Evolutionary conservation across 2,329 filamentous ascomycete species (phyloP).

Genomic region (Trichoderma pleuroti): DNA sequence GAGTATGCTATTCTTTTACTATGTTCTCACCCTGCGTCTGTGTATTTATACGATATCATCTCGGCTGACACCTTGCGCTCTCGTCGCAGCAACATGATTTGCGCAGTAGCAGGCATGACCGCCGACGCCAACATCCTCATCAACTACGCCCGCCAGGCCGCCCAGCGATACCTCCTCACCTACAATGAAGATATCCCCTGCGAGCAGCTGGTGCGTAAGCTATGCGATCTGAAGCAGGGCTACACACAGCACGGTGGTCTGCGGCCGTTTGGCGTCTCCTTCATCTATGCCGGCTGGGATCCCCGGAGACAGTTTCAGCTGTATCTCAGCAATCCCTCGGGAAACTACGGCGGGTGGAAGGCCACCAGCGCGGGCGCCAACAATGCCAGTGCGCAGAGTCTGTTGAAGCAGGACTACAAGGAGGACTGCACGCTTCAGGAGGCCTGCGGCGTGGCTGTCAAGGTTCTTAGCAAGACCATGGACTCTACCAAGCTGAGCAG

Average conservation of each 20-base stretch:
- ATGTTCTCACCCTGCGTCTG: not conserved
- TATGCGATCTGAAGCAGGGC: conserved; percentile 98
- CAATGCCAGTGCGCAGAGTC: conserved; percentile 93
- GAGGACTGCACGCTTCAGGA: conserved; percentile 96
- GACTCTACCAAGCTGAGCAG: conserved; percentile 98
- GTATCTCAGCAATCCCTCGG: conserved; percentile 97
- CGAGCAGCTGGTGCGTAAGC: conserved; percentile 92
- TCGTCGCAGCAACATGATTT: conserved; percentile 90
- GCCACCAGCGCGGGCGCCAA: conserved; percentile 97
- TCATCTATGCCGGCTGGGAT: conserved; percentile 99
- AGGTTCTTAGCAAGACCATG: conserved; percentile 99
- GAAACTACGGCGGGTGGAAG: conserved; percentile 99
- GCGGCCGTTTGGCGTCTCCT: conserved; percentile 94
- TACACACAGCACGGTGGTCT: conserved; percentile 99
- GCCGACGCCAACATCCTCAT: conserved; percentile 99
- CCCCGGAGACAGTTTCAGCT: conserved; percentile 95
- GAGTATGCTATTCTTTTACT: conserved; percentile 59
- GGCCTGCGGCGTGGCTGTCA: conserved; percentile 94
- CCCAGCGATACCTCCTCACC: conserved; percentile 94
- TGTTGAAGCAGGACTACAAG: conserved; percentile 99
- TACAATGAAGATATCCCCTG: conserved; percentile 99
- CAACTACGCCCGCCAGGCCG: conserved; percentile 97
- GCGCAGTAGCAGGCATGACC: conserved; percentile 97
- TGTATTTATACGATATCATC: too few species aligned
- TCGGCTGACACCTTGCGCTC: not conserved